Conservation (phyloP, 2,329 filamentous ascomycete genomes). For the Elsinoe ampelina region DNA sequence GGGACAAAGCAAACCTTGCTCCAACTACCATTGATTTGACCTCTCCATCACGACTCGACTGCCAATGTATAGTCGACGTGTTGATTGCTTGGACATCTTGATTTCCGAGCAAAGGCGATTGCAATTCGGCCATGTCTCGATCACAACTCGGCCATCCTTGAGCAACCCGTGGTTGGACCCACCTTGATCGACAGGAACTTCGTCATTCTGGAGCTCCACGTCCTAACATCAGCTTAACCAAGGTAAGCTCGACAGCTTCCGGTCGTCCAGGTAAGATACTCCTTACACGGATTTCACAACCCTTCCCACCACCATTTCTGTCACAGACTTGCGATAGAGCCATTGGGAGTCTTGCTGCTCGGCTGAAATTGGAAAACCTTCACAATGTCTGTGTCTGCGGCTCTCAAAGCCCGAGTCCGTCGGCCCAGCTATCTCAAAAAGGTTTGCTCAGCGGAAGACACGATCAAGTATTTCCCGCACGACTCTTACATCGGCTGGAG, state of each 20-base stretch:
- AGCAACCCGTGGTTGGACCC: background rate
- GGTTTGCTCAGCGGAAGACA: constrained; percentile 67
- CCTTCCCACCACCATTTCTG: too few relatives aligned
- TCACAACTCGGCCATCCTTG: background rate
- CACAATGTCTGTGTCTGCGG: constrained; percentile 49
- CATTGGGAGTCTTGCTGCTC: background rate
- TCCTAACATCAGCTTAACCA: constrained; percentile 3
- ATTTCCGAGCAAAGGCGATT: background rate
- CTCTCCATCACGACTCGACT: too few relatives aligned
- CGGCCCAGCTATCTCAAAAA: constrained; percentile 72
- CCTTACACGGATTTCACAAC: too few relatives aligned
- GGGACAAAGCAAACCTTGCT: too few relatives aligned
- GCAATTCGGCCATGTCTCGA: background rate
- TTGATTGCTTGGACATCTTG: background rate
- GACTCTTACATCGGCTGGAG: constrained; percentile 84
- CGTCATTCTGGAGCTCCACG: constrained; percentile 6
- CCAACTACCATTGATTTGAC: too few relatives aligned
- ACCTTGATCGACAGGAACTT: background rate
- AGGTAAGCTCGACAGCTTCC: background rate
- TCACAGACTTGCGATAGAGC: too few relatives aligned
- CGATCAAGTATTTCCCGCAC: constrained; percentile 73
- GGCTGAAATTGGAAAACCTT: background rate
- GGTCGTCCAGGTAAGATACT: background rate
- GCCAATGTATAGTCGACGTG: too few relatives aligned
- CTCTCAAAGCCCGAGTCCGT: constrained; percentile 65